Conservation (phyloP, 2,329 filamentous ascomycete species). For the Domatiomyces catenatus region DNA sequence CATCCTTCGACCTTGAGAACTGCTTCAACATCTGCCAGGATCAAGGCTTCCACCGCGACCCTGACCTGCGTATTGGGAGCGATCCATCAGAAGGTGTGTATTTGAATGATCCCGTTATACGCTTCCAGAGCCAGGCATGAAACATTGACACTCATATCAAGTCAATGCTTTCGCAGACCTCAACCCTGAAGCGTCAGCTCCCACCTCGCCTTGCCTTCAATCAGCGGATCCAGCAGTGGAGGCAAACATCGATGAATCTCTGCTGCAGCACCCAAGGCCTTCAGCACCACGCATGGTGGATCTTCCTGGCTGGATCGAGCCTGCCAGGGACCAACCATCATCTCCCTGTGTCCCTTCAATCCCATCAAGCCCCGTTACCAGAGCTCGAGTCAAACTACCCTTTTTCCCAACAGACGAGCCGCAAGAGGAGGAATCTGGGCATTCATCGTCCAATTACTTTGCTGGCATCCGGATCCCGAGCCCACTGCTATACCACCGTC, state of each 20-base stretch:
- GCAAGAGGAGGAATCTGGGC: background rate
- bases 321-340: too few species aligned
- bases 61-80: constrained; percentile 5
- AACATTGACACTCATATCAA: background rate
- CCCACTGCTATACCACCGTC: constrained; percentile 11
- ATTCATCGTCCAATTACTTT: background rate
- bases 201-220: background rate
- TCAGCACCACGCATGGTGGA: background rate
- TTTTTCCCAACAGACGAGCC: background rate
- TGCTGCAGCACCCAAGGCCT: background rate
- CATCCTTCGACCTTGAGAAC: constrained; percentile 3
- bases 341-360: too few species aligned
- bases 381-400: background rate
- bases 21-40: constrained; percentile 7
- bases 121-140: background rate
- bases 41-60: constrained; percentile 7
- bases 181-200: background rate
- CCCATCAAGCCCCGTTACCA: background rate
- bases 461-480: constrained; percentile 9
- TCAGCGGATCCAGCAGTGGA: background rate
- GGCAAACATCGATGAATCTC: background rate
- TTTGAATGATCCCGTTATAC: background rate
- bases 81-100: background rate
- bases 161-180: constrained; percentile 4
- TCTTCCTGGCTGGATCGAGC: background rate